A percentile compares a stretch with the other conserved stretches of the same genome.
Conservation (phyloP, 169 alveolate genomes). For the Plasmodium gallinaceum region DNA sequence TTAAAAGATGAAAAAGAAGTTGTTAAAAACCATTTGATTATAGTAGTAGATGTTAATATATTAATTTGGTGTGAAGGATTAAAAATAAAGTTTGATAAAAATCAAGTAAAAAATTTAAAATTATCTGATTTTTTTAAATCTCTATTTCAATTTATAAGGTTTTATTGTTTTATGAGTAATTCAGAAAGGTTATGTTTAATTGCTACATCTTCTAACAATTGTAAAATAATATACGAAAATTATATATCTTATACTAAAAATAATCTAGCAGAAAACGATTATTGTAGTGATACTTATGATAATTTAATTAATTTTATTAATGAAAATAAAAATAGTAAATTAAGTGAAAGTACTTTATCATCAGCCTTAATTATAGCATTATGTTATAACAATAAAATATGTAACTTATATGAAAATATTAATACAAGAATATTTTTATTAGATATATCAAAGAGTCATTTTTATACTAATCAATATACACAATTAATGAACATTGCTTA, state of each 20-base stretch:
- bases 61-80: slow-evolving; percentile 72
- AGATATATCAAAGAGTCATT: slow-evolving; percentile 50
- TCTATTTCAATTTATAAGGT: slow-evolving; percentile 46
- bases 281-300: slow-evolving; percentile 41
- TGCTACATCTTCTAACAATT: slow-evolving; percentile 43
- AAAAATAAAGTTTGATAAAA: slow-evolving; percentile 66
- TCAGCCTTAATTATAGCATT: slow-evolving; percentile 56
- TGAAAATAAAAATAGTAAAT: slow-evolving; percentile 30
- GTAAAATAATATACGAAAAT: slow-evolving; percentile 61
- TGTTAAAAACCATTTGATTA: slow-evolving; percentile 30
- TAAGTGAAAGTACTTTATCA: slow-evolving; percentile 55
- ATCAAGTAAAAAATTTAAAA: slow-evolving; percentile 25
- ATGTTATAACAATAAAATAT: slow-evolving; percentile 63
- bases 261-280: slow-evolving; percentile 64
- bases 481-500: slow-evolving; percentile 75
- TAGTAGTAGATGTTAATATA: slow-evolving; percentile 59
- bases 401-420: slow-evolving; percentile 62
- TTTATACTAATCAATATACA: slow-evolving; percentile 71
- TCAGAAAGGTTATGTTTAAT: slow-evolving; percentile 74
- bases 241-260: slow-evolving; percentile 57
- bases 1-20: slow-evolving; percentile 26
- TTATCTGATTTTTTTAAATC: slow-evolving; percentile 50
- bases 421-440: slow-evolving; percentile 44
- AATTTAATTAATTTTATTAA: slow-evolving; percentile 53
- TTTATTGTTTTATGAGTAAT: slow-evolving; percentile 65